A percentile compares a stretch with the other conserved stretches of the same genome.
Conservation (phyloP, 177 flowering plant genomes). For the Vitis hybrid region DNA sequence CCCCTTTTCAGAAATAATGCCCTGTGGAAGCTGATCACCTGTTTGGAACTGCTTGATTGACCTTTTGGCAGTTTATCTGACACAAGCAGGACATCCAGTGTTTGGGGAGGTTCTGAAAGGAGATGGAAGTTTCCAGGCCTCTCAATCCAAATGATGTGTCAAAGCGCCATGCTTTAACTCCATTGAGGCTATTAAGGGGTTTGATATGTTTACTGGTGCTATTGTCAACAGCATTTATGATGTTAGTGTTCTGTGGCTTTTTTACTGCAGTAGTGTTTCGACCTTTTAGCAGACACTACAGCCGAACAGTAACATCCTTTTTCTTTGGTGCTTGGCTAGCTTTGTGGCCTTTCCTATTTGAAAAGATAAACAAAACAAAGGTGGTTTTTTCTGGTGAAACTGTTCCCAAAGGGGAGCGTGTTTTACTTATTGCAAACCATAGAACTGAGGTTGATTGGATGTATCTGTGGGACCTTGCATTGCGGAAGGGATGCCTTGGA, state of each 20-base stretch:
- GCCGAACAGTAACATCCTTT: conserved; percentile 64
- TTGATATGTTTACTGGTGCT: conserved; percentile 65
- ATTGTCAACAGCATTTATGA: conserved; percentile 72
- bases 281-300: conserved; percentile 67
- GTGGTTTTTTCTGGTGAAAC: conserved; percentile 80
- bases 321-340: conserved; percentile 83
- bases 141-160: conserved; percentile 20
- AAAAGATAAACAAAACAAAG: conserved; percentile 83
- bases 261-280: conserved; percentile 42
- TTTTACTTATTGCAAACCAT: conserved; percentile 81
- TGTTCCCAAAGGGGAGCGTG: conserved; percentile 68
- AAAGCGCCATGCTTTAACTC: conserved; percentile 51
- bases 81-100: background rate
- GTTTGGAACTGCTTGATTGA: no score
- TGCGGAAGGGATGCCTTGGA: conserved; percentile 72
- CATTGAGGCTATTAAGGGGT: conserved; percentile 64
- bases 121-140: conserved; percentile 37
- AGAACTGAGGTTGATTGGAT: conserved; percentile 99
- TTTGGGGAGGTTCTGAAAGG: conserved; percentile 9
- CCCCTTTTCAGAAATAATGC: no score
- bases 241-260: conserved; percentile 58
- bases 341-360: conserved; percentile 92
- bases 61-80: background rate
- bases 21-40: no score
- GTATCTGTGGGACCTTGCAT: conserved; percentile 95